phyloP scores from a whole-genome alignment of 208 protist species.

The Crithidia expoeki region DNA sequence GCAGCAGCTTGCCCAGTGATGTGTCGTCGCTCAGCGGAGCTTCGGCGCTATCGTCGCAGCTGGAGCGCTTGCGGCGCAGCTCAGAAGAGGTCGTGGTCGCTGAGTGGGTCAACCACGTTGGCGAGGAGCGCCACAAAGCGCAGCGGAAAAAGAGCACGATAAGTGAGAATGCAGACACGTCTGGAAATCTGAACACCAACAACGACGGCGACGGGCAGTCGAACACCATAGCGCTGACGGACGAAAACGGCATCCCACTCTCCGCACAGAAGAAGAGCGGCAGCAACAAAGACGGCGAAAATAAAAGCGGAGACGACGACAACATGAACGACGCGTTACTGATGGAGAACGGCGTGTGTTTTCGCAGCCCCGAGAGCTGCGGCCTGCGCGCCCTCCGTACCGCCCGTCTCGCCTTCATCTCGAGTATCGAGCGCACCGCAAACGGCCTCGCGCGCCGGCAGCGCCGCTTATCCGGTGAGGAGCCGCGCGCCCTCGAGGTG shows the following conservation, averaged over 20 bases:
- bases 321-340: slow-evolving; percentile 27
- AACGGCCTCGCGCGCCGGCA: slow-evolving; percentile 34
- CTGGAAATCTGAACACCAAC: background rate
- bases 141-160: background rate
- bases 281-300: background rate
- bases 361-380: slow-evolving; percentile 41
- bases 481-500: slow-evolving; percentile 48
- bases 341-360: slow-evolving; percentile 77
- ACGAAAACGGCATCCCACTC: slow-evolving; percentile 10
- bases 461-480: slow-evolving; percentile 35
- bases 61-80: slow-evolving; percentile 34
- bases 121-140: background rate
- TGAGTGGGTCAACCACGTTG: slow-evolving; percentile 33
- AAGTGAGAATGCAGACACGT: background rate
- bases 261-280: background rate
- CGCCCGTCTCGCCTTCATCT: slow-evolving; percentile 69
- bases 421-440: slow-evolving; percentile 42
- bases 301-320: background rate
- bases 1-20: slow-evolving; percentile 3
- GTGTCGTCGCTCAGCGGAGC: slow-evolving; percentile 1
- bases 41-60: slow-evolving; percentile 18
- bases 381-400: slow-evolving; percentile 69
- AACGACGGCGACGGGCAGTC: background rate
- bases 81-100: slow-evolving; percentile 52
- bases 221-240: slow-evolving; percentile 16